Evolutionary conservation across 2,329 filamentous ascomycete genomes (phyloP).

Genomic region (Graphilbum fragrans): DNA sequence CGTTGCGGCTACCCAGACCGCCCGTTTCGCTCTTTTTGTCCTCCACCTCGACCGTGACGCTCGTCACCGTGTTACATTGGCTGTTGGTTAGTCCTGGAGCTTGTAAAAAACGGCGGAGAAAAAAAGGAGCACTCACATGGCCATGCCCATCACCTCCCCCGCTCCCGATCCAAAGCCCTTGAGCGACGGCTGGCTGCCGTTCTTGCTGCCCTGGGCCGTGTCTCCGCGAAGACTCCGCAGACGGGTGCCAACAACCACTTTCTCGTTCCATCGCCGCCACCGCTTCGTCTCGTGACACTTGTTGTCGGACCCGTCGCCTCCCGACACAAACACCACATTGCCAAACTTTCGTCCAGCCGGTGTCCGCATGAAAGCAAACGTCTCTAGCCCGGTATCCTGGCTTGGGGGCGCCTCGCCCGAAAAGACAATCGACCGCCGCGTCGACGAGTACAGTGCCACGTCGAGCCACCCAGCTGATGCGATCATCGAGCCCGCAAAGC

Average conservation of each 20-base stretch:
- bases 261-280: conserved; percentile 25
- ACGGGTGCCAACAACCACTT: conserved; percentile 20
- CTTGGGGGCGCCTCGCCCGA: conserved; percentile 22
- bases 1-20: conserved; percentile 12
- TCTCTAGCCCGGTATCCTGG: conserved; percentile 35
- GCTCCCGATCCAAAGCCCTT: conserved; percentile 3
- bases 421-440: conserved; percentile 40
- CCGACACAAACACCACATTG: conserved; percentile 24
- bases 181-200: too few species aligned
- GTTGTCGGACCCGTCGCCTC: conserved; percentile 12
- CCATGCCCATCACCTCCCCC: conserved; percentile 7
- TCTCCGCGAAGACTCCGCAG: conserved; percentile 12
- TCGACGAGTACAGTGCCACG: conserved; percentile 39
- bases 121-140: conserved; percentile 4
- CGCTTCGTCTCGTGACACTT: conserved; percentile 27
- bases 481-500: conserved; percentile 46
- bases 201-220: conserved; percentile 5
- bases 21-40: conserved; percentile 9
- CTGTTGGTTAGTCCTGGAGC: too few species aligned
- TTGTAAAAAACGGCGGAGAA: neutral
- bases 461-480: conserved; percentile 44
- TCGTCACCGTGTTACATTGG: conserved; percentile 31
- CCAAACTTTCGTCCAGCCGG: conserved; percentile 24
- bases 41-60: conserved; percentile 24
- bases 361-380: conserved; percentile 37